A percentile compares a stretch with the other conserved stretches of the same genome.
phyloP scores from a whole-genome alignment of 805 yeast genomes.

The Candida arabinofermentans region DNA sequence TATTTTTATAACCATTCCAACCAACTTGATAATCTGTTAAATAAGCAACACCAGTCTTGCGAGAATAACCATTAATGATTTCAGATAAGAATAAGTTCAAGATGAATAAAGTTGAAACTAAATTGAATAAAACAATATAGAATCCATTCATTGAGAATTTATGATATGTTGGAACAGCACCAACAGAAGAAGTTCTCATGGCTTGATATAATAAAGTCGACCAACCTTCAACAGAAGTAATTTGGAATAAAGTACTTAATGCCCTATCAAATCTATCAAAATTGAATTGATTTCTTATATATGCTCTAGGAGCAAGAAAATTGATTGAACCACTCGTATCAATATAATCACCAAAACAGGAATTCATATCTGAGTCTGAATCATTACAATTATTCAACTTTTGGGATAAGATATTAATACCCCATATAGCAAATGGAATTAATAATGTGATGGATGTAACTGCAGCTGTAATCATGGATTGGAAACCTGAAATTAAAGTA shows the following conservation, averaged over 20 bases:
- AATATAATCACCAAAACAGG: constrained; percentile 58
- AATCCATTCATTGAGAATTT: constrained; percentile 63
- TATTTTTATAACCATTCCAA: constrained; percentile 72
- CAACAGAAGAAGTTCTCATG: constrained; percentile 65
- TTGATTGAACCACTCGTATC: constrained; percentile 60
- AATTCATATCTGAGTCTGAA: constrained; percentile 31
- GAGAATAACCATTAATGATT: constrained; percentile 72
- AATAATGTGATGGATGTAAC: constrained; percentile 60
- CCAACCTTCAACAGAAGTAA: constrained; percentile 88
- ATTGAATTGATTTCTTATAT: constrained; percentile 52
- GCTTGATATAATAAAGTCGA: constrained; percentile 60
- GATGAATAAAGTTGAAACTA: constrained; percentile 71
- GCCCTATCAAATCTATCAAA: constrained; percentile 63
- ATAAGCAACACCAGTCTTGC: constrained; percentile 73
- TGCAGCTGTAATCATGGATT: constrained; percentile 65
- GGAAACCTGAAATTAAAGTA: constrained; percentile 69
- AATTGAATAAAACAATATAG: constrained; percentile 65
- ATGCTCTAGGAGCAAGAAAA: constrained; percentile 63
- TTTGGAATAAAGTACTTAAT: constrained; percentile 65
- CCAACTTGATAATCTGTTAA: constrained; percentile 72
- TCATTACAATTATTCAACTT: constrained; percentile 67
- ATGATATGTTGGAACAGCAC: constrained; percentile 47
- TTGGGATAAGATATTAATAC: constrained; percentile 67
- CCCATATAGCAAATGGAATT: constrained; percentile 85
- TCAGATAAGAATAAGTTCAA: constrained; percentile 81